phyloP scores from a whole-genome alignment of 768 basidiomycete species.

The Hygrocybe coccinea region DNA sequence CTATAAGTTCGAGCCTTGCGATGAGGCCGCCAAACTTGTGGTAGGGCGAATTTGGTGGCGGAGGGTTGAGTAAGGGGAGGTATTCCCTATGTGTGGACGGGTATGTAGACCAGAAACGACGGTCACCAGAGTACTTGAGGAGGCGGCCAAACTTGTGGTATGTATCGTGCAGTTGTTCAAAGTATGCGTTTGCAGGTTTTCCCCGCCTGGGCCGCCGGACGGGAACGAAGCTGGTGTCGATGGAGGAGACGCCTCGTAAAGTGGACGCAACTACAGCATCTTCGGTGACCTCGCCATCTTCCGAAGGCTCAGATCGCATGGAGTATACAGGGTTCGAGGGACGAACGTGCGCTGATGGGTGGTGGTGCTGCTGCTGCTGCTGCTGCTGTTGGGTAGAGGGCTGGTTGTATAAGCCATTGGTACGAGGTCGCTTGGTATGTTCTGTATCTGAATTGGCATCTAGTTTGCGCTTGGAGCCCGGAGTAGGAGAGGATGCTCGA shows the following conservation, averaged over 20 bases:
- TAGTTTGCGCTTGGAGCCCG: slow-evolving; percentile 46
- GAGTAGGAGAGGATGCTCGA: slow-evolving; percentile 44
- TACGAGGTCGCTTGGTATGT: slow-evolving; percentile 44
- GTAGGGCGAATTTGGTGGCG: slow-evolving; percentile 61
- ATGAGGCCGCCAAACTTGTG: slow-evolving; percentile 72
- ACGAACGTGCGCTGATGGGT: slow-evolving; percentile 28
- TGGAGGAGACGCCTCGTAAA: slow-evolving; percentile 19
- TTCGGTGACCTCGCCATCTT: slow-evolving; percentile 53
- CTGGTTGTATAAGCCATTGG: slow-evolving; percentile 25
- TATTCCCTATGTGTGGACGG: slow-evolving; percentile 60
- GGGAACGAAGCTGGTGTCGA: slow-evolving; percentile 40
- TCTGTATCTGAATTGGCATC: slow-evolving; percentile 37
- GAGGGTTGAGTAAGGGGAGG: slow-evolving; percentile 58
- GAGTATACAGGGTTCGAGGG: slow-evolving; percentile 19
- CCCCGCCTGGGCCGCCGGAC: slow-evolving; percentile 66
- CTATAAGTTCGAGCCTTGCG: slow-evolving; percentile 72
- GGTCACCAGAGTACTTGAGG: slow-evolving; percentile 82
- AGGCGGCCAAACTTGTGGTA: slow-evolving; percentile 66
- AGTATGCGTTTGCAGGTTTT: slow-evolving; percentile 37
- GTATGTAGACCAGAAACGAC: slow-evolving; percentile 72
- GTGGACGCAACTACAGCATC: slow-evolving; percentile 32
- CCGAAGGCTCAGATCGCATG: slow-evolving; percentile 37
- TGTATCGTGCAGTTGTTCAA: slow-evolving; percentile 59
- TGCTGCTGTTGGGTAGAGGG: slow-evolving; percentile 27
- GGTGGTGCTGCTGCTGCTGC: slow-evolving; percentile 16